These are phyloP conservation scores for Diaporthe sp. DNA, from an alignment of 2,329 filamentous ascomycete species.

Conservation along the genomic window DNA sequence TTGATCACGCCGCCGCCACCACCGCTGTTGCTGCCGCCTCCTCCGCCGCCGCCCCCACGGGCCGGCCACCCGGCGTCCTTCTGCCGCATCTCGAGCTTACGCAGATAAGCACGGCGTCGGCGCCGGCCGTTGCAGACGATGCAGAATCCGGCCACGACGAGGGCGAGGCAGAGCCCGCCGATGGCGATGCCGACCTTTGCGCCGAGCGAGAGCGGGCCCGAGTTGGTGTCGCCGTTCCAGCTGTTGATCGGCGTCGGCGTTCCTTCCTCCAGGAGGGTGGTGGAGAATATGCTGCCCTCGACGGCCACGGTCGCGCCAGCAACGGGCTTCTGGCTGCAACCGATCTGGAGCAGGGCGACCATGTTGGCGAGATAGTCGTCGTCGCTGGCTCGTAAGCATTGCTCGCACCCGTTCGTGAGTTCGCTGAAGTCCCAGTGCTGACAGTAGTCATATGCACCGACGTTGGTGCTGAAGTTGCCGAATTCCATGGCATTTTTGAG, in stretches of 20 bases:
- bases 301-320: slow-evolving; percentile 62
- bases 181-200: slow-evolving; percentile 71
- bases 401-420: slow-evolving; percentile 65
- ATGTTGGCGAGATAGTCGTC: slow-evolving; percentile 65
- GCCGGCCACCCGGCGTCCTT: slow-evolving; percentile 57
- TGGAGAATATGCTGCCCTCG: slow-evolving; percentile 66
- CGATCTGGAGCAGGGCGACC: slow-evolving; percentile 65
- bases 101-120: slow-evolving; percentile 64
- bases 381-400: slow-evolving; percentile 58
- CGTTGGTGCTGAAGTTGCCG: slow-evolving; percentile 60
- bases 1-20: slow-evolving; percentile 38
- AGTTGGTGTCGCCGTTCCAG: slow-evolving; percentile 54
- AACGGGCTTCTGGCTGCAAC: slow-evolving; percentile 65
- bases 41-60: slow-evolving; percentile 40
- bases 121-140: slow-evolving; percentile 70
- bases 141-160: slow-evolving; percentile 62
- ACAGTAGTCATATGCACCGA: slow-evolving; percentile 67
- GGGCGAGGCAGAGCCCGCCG: slow-evolving; percentile 61
- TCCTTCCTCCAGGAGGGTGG: slow-evolving; percentile 61
- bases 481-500: slow-evolving; percentile 61
- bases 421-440: slow-evolving; percentile 58
- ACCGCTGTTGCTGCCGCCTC: not conserved
- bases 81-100: slow-evolving; percentile 57
- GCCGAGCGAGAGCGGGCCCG: slow-evolving; percentile 64
- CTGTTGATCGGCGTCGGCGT: slow-evolving; percentile 57